phyloP scores from a whole-genome alignment of 192 early-diverging fungal species.

The Coemansia sp. region DNA sequence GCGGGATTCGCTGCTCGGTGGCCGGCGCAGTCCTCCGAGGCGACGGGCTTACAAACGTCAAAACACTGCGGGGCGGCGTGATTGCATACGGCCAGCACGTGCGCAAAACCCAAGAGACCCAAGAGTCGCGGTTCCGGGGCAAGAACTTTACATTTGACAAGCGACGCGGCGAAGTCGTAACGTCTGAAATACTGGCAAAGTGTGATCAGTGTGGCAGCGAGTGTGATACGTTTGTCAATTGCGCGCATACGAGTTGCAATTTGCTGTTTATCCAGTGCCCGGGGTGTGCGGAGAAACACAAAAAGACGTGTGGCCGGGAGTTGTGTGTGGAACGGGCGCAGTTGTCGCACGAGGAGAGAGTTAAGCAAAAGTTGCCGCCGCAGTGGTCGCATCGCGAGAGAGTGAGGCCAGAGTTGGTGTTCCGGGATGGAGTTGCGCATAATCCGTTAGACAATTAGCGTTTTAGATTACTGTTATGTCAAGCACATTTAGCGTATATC shows the following conservation, averaged over 20 bases:
- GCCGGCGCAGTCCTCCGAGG: conserved; percentile 75
- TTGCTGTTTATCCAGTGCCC: conserved; percentile 70
- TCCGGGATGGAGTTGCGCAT: conserved; percentile 26
- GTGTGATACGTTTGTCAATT: conserved; percentile 69
- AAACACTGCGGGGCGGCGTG: conserved; percentile 71
- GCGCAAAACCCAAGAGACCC: conserved; percentile 20
- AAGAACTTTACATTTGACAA: conserved; percentile 85
- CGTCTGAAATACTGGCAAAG: conserved; percentile 62
- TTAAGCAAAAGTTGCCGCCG: conserved; percentile 33
- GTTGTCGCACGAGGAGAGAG: conserved; percentile 45
- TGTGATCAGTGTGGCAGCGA: conserved; percentile 70
- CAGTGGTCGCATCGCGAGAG: conserved; percentile 42
- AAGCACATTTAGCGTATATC: too few species aligned
- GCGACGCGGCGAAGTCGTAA: conserved; percentile 67
- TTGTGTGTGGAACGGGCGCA: conserved; percentile 35
- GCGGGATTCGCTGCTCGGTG: conserved; percentile 79
- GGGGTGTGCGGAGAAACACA: conserved; percentile 50
- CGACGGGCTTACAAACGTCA: conserved; percentile 64
- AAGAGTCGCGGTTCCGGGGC: conserved; percentile 71
- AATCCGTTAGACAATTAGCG: too few species aligned
- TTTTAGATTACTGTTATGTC: too few species aligned
- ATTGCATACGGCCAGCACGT: conserved; percentile 72
- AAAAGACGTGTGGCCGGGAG: conserved; percentile 38
- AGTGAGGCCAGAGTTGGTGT: conserved; percentile 42
- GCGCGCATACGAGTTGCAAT: conserved; percentile 70